These are phyloP conservation scores for Aquilaria malaccensis DNA, from an alignment of 345 rosid genomes.

Conservation along the genomic window DNA sequence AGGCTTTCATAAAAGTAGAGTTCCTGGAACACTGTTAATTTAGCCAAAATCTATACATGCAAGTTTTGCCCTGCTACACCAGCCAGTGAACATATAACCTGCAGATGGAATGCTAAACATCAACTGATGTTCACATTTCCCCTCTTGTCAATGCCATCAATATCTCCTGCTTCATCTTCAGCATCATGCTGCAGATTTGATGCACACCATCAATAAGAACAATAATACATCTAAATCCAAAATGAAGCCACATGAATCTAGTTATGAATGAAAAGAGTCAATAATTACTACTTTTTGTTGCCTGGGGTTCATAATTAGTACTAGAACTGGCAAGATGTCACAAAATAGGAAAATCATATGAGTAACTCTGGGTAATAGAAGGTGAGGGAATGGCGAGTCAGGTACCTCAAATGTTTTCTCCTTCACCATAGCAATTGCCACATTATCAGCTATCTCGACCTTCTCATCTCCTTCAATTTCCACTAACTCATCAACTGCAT, in stretches of 20 bases:
- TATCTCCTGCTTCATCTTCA: conserved; percentile 33
- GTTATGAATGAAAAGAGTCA: no score
- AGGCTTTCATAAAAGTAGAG: no score
- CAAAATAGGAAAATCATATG: conserved; percentile 26
- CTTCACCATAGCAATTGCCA: conserved; percentile 15
- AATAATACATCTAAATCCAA: neutral
- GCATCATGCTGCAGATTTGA: conserved; percentile 33
- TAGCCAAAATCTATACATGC: no score
- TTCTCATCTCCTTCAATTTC: conserved; percentile 53
- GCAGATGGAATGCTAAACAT: neutral
- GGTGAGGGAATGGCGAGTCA: conserved; percentile 40
- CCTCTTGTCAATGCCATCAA: conserved; percentile 27
- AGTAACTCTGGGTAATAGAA: conserved; percentile 34
- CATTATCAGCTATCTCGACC: conserved; percentile 30
- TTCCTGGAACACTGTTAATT: no score
- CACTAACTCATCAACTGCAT: conserved; percentile 37
- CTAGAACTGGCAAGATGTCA: neutral
- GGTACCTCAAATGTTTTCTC: conserved; percentile 7
- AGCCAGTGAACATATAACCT: no score
- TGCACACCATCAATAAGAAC: neutral
- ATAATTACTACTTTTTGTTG: no score
- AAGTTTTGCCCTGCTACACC: no score
- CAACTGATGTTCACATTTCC: conserved; percentile 22
- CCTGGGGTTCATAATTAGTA: no score
- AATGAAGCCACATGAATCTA: no score